Conservation (phyloP, 257 asterid species). For the Fraxinus anomala region DNA sequence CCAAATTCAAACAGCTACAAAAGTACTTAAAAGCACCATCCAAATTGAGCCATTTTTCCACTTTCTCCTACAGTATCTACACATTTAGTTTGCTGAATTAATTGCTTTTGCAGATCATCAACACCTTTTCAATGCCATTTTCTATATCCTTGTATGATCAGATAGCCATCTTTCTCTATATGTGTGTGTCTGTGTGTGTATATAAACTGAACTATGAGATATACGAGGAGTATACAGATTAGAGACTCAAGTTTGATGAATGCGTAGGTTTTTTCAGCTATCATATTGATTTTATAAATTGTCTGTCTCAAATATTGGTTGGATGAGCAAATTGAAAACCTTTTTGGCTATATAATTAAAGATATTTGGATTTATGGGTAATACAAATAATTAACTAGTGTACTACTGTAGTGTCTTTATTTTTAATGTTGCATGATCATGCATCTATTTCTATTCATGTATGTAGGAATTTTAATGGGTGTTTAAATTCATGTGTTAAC, state of each 20-base stretch:
- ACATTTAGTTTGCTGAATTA: constrained; percentile 26
- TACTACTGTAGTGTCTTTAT: too few species aligned
- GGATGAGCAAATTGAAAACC: too few species aligned
- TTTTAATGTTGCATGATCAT: background rate
- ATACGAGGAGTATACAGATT: background rate
- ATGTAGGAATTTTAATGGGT: too few species aligned
- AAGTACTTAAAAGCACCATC: constrained; percentile 73
- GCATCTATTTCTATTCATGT: background rate
- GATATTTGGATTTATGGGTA: too few species aligned
- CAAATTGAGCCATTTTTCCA: constrained; percentile 44
- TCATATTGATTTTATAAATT: too few species aligned
- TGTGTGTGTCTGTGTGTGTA: too few species aligned
- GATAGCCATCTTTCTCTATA: constrained; percentile 34
- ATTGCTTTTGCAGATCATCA: constrained; percentile 51
- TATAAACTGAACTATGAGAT: too few species aligned
- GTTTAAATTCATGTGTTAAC: too few species aligned
- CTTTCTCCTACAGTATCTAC: constrained; percentile 15
- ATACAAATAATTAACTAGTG: too few species aligned
- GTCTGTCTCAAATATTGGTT: too few species aligned
- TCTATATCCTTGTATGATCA: constrained; percentile 51
- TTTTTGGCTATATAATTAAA: too few species aligned
- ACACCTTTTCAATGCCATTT: constrained; percentile 27
- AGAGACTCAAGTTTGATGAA: background rate
- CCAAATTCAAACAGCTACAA: constrained; percentile 87
- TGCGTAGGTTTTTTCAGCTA: background rate